phyloP scores from a whole-genome alignment of 148 eudicot genomes.

The Camellia sinensis region DNA sequence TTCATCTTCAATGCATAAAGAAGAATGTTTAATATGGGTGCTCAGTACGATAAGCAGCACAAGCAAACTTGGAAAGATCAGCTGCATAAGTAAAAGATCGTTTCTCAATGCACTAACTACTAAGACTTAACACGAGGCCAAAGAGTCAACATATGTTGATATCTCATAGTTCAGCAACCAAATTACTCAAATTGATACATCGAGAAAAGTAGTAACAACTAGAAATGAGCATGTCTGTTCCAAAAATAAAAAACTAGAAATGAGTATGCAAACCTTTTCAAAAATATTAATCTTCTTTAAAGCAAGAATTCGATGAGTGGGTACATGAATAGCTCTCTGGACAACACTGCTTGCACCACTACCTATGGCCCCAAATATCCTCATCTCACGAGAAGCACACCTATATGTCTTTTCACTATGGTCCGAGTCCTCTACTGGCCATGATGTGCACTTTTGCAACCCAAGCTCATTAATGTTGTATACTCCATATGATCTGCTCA shows the following conservation, averaged over 20 bases:
- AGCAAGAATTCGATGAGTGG: conserved; percentile 79
- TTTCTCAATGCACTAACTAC: neutral
- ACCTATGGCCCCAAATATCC: conserved; percentile 90
- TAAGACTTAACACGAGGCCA: neutral
- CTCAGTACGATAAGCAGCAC: neutral
- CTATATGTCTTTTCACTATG: conserved; percentile 66
- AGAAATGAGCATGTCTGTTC: neutral
- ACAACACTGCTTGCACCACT: conserved; percentile 98
- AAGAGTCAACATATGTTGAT: neutral
- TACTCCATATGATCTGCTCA: conserved; percentile 88
- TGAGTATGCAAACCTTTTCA: conserved; percentile 62
- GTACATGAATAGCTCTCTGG: conserved; percentile 91
- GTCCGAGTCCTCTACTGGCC: conserved; percentile 48
- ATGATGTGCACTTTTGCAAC: conserved; percentile 72
- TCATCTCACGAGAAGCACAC: conserved; percentile 90
- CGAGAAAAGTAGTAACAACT: neutral
- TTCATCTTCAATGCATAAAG: neutral
- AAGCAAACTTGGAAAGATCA: neutral
- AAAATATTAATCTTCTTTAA: conserved; percentile 94
- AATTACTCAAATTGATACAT: neutral
- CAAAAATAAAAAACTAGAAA: neutral
- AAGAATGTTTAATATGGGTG: neutral
- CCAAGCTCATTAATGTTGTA: conserved; percentile 91
- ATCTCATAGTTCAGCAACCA: neutral
- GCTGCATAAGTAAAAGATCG: neutral